Evolutionary conservation across 2,329 filamentous ascomycete genomes (phyloP).

Genomic region (Botryotinia globosa): DNA sequence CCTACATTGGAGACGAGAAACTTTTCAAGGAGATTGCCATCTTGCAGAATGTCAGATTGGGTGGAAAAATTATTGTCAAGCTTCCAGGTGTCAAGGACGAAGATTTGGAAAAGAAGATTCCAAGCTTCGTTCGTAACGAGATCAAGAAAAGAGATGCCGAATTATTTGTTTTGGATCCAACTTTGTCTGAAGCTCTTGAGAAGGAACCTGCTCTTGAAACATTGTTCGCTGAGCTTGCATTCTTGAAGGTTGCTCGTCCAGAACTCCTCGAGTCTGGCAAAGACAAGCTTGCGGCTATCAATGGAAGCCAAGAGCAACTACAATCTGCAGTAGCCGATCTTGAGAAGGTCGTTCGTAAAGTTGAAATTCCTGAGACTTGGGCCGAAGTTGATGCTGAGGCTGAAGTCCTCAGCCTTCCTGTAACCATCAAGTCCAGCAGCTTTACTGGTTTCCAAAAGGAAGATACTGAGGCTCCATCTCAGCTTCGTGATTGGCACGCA

Average conservation of each 20-base stretch:
- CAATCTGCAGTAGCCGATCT: conserved; percentile 64
- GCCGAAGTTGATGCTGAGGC: conserved; percentile 63
- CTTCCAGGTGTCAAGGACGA: conserved; percentile 80
- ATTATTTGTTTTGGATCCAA: conserved; percentile 73
- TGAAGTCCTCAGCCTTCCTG: conserved; percentile 52
- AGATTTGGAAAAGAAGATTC: conserved; percentile 83
- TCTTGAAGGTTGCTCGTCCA: conserved; percentile 73
- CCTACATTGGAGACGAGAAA: conserved; percentile 74
- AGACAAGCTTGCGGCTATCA: conserved; percentile 62
- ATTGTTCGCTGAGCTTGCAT: conserved; percentile 74
- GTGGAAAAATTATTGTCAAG: conserved; percentile 71
- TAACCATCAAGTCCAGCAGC: conserved; percentile 71
- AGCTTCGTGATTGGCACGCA: conserved; percentile 75
- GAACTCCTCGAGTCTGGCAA: conserved; percentile 60
- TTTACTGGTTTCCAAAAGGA: conserved; percentile 78
- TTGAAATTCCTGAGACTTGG: conserved; percentile 81
- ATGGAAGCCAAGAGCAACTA: conserved; percentile 49
- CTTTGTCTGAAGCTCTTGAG: conserved; percentile 64
- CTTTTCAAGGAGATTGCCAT: conserved; percentile 77
- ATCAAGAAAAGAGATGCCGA: conserved; percentile 67
- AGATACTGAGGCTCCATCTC: conserved; percentile 63
- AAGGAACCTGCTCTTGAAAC: conserved; percentile 60
- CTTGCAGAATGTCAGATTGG: conserved; percentile 64
- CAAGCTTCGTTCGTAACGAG: conserved; percentile 65
- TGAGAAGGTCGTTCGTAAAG: conserved; percentile 64